A percentile compares a stretch with the other conserved stretches of the same genome.
phyloP scores from a whole-genome alignment of 75 land plant species.

The Ceratopteris richardii region DNA sequence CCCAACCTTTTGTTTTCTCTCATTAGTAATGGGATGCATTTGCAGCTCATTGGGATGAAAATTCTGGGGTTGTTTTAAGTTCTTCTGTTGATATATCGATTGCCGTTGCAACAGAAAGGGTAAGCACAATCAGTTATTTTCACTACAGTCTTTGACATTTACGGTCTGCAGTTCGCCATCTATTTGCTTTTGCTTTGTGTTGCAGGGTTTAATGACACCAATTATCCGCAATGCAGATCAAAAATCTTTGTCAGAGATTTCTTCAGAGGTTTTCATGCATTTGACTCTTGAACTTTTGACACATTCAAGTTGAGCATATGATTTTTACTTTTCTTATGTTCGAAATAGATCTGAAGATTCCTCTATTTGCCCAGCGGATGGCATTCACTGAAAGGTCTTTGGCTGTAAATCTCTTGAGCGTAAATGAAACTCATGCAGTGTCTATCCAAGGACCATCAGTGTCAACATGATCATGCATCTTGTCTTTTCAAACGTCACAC shows the following conservation, averaged over 20 bases:
- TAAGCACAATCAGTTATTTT: slow-evolving; percentile 14
- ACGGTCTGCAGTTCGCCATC: no score
- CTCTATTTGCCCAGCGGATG: no score
- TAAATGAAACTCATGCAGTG: no score
- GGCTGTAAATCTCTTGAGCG: no score
- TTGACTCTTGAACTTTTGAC: neutral
- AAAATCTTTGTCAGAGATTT: slow-evolving; percentile 71
- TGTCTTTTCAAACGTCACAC: no score
- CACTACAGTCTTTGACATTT: neutral
- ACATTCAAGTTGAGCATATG: neutral
- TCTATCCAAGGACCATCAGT: no score
- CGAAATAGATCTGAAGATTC: no score
- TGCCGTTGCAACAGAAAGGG: slow-evolving; percentile 98
- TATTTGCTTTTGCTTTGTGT: neutral
- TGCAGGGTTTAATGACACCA: slow-evolving; percentile 98
- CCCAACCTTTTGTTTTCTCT: no score
- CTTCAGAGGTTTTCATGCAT: slow-evolving; percentile 58
- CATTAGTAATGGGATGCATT: neutral
- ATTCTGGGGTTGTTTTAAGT: slow-evolving; percentile 38
- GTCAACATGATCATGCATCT: no score
- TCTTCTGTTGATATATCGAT: slow-evolving; percentile 83
- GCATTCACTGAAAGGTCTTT: no score
- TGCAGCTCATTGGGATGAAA: slow-evolving; percentile 82
- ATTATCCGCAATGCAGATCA: slow-evolving; percentile 90
- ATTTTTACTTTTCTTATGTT: no score